Percentiles rank a stretch among this genome's conserved stretches.
Conservation (phyloP, 2,329 filamentous ascomycete species). For the Colletotrichum sp. region DNA sequence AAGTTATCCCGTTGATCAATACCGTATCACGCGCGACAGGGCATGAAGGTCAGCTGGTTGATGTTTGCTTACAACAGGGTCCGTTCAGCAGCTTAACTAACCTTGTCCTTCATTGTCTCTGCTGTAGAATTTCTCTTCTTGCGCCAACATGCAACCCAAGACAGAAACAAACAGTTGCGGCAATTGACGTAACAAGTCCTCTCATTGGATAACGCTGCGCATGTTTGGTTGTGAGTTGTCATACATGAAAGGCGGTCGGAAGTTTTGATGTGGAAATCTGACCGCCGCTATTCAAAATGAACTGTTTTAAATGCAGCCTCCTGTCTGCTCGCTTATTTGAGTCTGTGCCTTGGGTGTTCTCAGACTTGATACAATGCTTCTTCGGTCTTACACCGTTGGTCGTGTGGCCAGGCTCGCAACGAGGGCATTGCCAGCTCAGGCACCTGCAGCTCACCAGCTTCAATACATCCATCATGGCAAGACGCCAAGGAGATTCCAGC, state of each 20-base stretch:
- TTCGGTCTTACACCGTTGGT: neutral
- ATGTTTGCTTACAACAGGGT: neutral
- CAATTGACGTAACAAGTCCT: neutral
- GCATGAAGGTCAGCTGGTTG: neutral
- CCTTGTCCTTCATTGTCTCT: neutral
- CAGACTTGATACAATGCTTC: neutral
- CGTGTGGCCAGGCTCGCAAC: neutral
- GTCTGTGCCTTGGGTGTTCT: neutral
- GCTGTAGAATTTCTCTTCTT: neutral
- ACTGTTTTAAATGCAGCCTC: neutral
- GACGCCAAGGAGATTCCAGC: neutral
- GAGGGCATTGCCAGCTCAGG: neutral
- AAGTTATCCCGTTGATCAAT: accelerated
- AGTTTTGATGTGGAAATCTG: neutral
- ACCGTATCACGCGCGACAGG: neutral
- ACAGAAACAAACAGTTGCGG: neutral
- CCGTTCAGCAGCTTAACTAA: neutral
- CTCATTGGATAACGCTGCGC: neutral
- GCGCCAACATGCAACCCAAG: neutral
- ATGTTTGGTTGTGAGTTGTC: neutral
- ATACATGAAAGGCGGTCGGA: neutral
- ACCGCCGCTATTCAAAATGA: neutral
- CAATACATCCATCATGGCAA: neutral
- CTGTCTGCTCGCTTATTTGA: neutral
- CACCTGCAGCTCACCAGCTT: neutral